Conservation (phyloP, 164 flowering plant species). For the Brasenia schreberi region DNA sequence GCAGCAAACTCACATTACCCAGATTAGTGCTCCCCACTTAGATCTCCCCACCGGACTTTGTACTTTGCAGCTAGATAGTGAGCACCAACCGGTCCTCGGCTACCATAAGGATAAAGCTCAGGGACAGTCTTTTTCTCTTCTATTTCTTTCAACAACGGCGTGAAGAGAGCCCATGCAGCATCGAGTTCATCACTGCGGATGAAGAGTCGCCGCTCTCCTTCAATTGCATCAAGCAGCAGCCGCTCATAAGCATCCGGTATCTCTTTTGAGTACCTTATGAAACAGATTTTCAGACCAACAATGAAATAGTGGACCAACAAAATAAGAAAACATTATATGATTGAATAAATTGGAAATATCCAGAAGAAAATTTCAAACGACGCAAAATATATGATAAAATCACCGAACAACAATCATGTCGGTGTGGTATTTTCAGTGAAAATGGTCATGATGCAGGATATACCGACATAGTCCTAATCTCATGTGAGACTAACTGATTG, state of each 20-base stretch:
- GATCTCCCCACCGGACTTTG: constrained; percentile 86
- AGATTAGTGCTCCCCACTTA: constrained; percentile 25
- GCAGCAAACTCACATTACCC: background rate
- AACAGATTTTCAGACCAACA: background rate
- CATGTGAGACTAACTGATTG: background rate
- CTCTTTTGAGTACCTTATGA: constrained; percentile 61
- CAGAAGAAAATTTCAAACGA: background rate
- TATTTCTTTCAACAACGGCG: constrained; percentile 66
- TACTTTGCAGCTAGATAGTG: constrained; percentile 88
- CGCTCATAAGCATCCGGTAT: constrained; percentile 96
- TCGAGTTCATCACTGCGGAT: constrained; percentile 85
- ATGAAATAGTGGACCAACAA: background rate
- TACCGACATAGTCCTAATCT: too few relatives aligned
- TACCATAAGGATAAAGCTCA: constrained; percentile 84
- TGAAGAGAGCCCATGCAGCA: constrained; percentile 90
- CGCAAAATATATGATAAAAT: background rate
- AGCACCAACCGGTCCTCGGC: constrained; percentile 93
- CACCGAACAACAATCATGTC: too few relatives aligned
- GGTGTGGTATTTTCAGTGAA: too few relatives aligned
- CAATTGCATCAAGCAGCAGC: constrained; percentile 84
- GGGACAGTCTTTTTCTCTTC: constrained; percentile 76
- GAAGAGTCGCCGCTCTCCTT: constrained; percentile 82
- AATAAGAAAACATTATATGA: background rate
- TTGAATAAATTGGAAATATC: background rate
- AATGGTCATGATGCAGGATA: too few relatives aligned